Conservation (phyloP, 345 rosid species). For the Firmiana major region DNA sequence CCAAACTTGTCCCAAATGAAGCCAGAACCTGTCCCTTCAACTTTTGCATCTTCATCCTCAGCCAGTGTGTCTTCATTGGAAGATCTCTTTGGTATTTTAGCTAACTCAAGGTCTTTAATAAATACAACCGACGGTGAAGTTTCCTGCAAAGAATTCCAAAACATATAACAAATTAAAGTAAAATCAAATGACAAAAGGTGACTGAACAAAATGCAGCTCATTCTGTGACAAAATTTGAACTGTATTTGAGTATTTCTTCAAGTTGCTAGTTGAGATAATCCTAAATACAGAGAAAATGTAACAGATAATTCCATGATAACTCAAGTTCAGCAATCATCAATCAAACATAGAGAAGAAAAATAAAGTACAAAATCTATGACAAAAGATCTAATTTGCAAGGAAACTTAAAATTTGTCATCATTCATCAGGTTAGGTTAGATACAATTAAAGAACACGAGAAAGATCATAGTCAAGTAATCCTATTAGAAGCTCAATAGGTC, state of each 20-base stretch:
- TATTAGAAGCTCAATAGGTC: background rate
- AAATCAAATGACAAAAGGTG: background rate
- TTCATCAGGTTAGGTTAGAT: background rate
- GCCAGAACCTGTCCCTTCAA: constrained; percentile 90
- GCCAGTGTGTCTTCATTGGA: constrained; percentile 17
- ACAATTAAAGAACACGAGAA: background rate
- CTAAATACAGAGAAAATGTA: background rate
- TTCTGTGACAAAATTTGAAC: background rate
- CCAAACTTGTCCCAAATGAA: constrained; percentile 95
- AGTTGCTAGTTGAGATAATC: background rate
- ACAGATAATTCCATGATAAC: background rate
- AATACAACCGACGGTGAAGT: constrained; percentile 75
- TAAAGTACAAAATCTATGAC: background rate
- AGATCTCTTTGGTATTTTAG: constrained; percentile 37
- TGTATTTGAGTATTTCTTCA: background rate
- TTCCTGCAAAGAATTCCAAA: constrained; percentile 28
- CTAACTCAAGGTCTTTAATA: constrained; percentile 64
- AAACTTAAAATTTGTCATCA: too few relatives aligned
- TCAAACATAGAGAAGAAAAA: background rate
- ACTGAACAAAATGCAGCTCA: background rate
- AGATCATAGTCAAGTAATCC: background rate
- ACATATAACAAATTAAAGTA: background rate
- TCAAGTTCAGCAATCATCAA: background rate
- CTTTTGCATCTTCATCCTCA: constrained; percentile 52
- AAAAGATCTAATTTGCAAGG: too few relatives aligned